Evolutionary conservation across 2,329 filamentous ascomycete genomes (phyloP).

Genomic region (Clathrospora elynae): DNA sequence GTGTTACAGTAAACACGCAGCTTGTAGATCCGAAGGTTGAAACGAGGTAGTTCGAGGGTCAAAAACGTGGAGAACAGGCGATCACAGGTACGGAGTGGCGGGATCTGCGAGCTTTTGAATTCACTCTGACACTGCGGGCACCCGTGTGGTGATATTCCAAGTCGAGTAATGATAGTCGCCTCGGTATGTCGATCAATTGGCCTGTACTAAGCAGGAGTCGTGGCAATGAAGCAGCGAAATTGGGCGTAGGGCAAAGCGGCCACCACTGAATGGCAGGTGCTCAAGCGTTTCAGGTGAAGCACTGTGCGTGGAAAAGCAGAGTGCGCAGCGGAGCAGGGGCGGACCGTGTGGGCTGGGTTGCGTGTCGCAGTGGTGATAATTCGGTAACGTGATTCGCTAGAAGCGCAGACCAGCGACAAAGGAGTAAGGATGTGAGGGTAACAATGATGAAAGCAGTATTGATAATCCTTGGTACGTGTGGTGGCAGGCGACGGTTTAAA

Average conservation of each 20-base stretch:
- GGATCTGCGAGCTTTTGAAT: conserved; percentile 57
- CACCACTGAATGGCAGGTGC: conserved; percentile 42
- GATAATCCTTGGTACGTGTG: conserved; percentile 35
- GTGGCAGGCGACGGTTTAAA: conserved; percentile 33
- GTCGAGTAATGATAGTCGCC: conserved; percentile 44
- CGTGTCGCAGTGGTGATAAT: conserved; percentile 33
- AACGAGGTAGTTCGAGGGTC: conserved; percentile 44
- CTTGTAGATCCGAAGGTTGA: conserved; percentile 38
- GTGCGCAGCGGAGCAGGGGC: conserved; percentile 35
- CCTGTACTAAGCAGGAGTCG: conserved; percentile 43
- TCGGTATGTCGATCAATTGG: conserved; percentile 47
- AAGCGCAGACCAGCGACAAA: conserved; percentile 38
- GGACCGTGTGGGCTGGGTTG: conserved; percentile 30
- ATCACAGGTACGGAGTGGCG: conserved; percentile 53
- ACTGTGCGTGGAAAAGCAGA: conserved; percentile 42
- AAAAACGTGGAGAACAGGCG: conserved; percentile 57
- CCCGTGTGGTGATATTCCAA: conserved; percentile 39
- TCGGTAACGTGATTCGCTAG: conserved; percentile 33
- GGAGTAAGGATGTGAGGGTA: conserved; percentile 41
- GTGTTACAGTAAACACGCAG: conserved; percentile 32
- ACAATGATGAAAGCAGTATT: conserved; percentile 38
- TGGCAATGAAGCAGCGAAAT: conserved; percentile 48
- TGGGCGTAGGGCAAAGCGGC: conserved; percentile 34
- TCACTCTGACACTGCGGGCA: conserved; percentile 45
- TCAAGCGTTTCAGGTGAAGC: conserved; percentile 48